Evolutionary conservation across 78 protist species (phyloP).

Genomic region (Emiliania huxleyi): DNA sequence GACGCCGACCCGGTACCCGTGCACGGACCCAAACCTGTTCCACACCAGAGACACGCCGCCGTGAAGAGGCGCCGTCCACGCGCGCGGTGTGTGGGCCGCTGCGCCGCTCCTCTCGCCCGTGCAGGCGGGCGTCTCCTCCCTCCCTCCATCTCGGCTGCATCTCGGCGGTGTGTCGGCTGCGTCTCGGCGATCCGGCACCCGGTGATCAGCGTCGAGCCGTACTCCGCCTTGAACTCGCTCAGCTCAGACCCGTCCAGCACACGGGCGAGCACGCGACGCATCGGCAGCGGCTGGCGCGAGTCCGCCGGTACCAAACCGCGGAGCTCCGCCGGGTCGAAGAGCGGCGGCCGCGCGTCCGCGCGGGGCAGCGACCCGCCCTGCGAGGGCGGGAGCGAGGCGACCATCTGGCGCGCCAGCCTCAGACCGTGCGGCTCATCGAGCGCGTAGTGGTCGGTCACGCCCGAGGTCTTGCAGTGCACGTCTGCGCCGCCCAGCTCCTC

Average conservation of each 20-base stretch:
- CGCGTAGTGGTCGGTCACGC: slow-evolving; percentile 91
- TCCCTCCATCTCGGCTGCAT: too few species aligned
- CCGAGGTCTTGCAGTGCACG: slow-evolving; percentile 87
- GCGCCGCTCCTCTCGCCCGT: too few species aligned
- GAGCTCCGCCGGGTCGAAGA: not conserved
- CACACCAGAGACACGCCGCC: too few species aligned
- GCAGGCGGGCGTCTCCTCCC: too few species aligned
- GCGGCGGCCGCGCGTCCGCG: not conserved
- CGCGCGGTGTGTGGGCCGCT: too few species aligned
- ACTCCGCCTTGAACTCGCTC: slow-evolving; percentile 89
- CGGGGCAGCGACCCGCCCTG: not conserved
- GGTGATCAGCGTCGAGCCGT: slow-evolving; percentile 86
- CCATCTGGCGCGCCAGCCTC: slow-evolving; percentile 1
- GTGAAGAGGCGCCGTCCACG: too few species aligned
- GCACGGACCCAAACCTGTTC: too few species aligned
- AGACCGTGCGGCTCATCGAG: slow-evolving; percentile 88
- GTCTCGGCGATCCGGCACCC: too few species aligned
- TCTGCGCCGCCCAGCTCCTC: slow-evolving; percentile 95
- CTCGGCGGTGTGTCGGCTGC: too few species aligned
- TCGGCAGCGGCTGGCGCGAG: not conserved
- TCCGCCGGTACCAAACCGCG: not conserved
- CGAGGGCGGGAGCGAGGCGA: not conserved
- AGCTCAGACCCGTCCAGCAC: slow-evolving; percentile 90
- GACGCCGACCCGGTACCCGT: slow-evolving; percentile 84
- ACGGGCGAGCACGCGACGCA: slow-evolving; percentile 76